Evolutionary conservation across 2,329 filamentous ascomycete genomes (phyloP), one percentile per base, ranked within the genome.

Genomic region (Berkeleyomyces rouxiae): DNA sequence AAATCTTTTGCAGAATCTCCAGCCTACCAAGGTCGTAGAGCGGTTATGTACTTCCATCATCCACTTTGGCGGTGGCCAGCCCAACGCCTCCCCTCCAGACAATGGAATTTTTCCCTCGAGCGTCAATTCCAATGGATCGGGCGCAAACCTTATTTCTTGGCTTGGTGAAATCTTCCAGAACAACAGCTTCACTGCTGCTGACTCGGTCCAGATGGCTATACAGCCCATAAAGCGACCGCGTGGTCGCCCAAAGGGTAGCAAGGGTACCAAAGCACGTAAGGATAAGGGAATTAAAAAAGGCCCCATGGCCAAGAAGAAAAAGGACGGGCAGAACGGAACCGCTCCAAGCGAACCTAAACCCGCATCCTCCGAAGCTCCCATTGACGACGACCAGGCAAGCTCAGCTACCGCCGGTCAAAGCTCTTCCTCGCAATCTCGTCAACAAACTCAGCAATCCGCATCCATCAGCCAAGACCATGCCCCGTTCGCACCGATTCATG

Each of bases 31-130:
- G 2, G 79, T 85, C 0, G 82, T 84, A 23, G 81, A 85, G 65
- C 82, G 83, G 67, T 73, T 86, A 42, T 84, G 81, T 68, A 84
- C 79, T 67, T 82, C 80, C 1, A 69, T 85, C 61, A 77, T 79
- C n/a, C 84, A 82, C 67, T 85, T 85, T 70, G 82, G 83, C 6
- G 81, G 82, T 36, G 76, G 81, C 55, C 80, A 81, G 44, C 78
- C 77, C 37, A 78, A 77, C 3, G 78, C 79, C 6, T 76, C 78
- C 4, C 77, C 80, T n/a, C 75, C 77, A 0, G 70, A 75, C 37
- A 74, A 78, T 66, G 76, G 73, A 13, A 72, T 71, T 1, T 85
- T 84, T 61, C 82, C 82, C 1, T 73, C 75, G 36, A 85, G 82
- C 66, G 77, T 75, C 7, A 74, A 77, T 57, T 75, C 75, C 10